Base-by-base conservation (phyloP, 257 asterid genomes). In the Schizonepeta tenuifolia region DNA sequence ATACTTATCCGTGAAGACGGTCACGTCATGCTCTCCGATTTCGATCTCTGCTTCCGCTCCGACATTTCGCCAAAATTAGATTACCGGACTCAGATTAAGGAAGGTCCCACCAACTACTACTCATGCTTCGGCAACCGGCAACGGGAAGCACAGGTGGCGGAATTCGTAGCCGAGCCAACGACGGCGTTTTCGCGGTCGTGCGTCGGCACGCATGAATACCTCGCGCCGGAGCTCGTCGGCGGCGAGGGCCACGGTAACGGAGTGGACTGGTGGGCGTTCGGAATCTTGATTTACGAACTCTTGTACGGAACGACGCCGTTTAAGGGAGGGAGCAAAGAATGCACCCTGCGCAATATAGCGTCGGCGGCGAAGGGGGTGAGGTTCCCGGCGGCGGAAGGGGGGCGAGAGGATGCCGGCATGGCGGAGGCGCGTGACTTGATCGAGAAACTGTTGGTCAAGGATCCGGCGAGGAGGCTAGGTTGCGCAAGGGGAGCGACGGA, bases 211-310 rank as follows among this genome's bases (percentile, higher is more conserved):
- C 98, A 93, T 51, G 98, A 93, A 77, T 93, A 93, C 71, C 66
- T 93, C 18, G 87, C 97, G 36, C 98, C 98, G 71, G 98, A 93
- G 80, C 4, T 93, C 1, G 84, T 93, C 2, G 33, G 54, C 69
- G 92, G 97, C 0, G 68, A 62, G 78, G 97, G 97, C 7, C 96
- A 93, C 71, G 97, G 98, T 0, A 91, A 83, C 77, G 96, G 98
- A 0, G 97, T 93, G 2, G 98, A 93, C 64, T 93, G 97, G 97
- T 93, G 98, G 97, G 98, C 96, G 0, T 91, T 93, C 18, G 98
- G 98, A 41, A 86, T 93, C 5, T 62, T 93, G 73, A 69, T 91
- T 0, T 93, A 85, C 71, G 98, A 93, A 61, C 74, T 93, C 2
- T 7, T 93, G 24, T 73, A 77, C 41, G 98, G 98, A 0, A 77